Evolutionary conservation across 176 grass and related monocot genomes (phyloP), one percentile per base, ranked within the genome.

Genomic region (Puya raimondii): DNA sequence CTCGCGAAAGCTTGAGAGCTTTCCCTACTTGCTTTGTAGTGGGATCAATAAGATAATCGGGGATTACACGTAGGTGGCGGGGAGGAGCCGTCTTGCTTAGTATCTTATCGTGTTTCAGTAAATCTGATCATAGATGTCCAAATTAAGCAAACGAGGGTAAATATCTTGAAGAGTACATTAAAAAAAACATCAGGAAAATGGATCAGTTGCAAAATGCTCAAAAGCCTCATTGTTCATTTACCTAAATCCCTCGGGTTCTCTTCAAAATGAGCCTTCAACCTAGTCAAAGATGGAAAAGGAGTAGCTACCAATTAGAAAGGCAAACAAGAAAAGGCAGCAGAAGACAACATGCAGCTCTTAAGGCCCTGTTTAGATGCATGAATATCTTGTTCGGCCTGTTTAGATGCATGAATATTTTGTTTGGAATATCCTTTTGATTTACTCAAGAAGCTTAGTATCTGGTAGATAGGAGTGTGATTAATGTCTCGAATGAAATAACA

Each of bases 251-350:
- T 92, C 12, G 94, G 89, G 76, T 99, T 93, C 54, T 88, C 87
- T 79, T 88, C 87, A 80, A 99, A 99, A 84, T 99, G 89, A 81
- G 89, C 85, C 75, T 97, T 97, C 86, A 93, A 79, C 72, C 89
- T 97, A 81, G 48, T 63, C 48, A 29, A 71, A 50, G 53, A 82
- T 70, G 49, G 33, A 77, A 47, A 61, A 20, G 20, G 16, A 11
- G 59, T 48, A 10, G 13, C 4, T 21, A 58, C 47, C 17, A 69
- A 23, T 47, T 23, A 20, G 17, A 21, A 69, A 51, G 16, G 42
- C 8, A 50, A 64, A 49, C 10, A 56, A 71, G 56, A 18, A 10
- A 64, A 47, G 42, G 13, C 2, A 11, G 4, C 14, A 50, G 47
- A 10, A 12, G 1, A 14, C 56, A 67, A 42, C 25, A 15, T 42